Evolutionary conservation across 768 basidiomycete species (phyloP).

Genomic region (Mycena chlorophos): DNA sequence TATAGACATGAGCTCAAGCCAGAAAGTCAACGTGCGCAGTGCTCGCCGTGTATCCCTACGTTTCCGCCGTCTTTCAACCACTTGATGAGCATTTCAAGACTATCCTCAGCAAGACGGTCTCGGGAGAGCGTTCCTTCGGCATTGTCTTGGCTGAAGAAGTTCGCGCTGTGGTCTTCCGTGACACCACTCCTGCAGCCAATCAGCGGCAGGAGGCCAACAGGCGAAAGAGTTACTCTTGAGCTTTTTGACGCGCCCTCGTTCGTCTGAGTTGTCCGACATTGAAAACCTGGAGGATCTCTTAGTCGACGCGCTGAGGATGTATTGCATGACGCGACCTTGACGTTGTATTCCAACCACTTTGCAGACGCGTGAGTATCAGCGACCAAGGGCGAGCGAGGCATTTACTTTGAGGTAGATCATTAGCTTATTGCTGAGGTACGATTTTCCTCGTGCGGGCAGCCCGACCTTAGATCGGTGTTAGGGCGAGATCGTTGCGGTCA

Average conservation of each 20-base stretch:
- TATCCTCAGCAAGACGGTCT: conserved; percentile 85
- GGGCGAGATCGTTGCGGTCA: background rate
- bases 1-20: conserved; percentile 1
- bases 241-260: conserved; percentile 78
- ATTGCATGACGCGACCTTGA: conserved; percentile 55
- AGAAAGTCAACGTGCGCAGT: background rate
- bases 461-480: conserved; percentile 65
- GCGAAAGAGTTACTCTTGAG: conserved; percentile 56
- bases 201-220: conserved; percentile 1
- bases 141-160: conserved; percentile 89
- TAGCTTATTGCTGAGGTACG: conserved; percentile 96
- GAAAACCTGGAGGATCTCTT: conserved; percentile 95
- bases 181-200: conserved; percentile 60
- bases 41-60: conserved; percentile 92
- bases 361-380: conserved; percentile 13
- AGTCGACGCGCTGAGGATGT: background rate
- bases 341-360: conserved; percentile 98
- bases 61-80: conserved; percentile 97
- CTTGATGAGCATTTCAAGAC: conserved; percentile 89
- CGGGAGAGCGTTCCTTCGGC: conserved; percentile 71
- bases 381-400: conserved; percentile 9
- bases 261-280: conserved; percentile 95
- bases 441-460: conserved; percentile 96
- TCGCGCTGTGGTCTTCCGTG: conserved; percentile 88
- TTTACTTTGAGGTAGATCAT: conserved; percentile 91